phyloP scores from a whole-genome alignment of 192 early-diverging fungal genomes.

The Backusella macrospora region DNA sequence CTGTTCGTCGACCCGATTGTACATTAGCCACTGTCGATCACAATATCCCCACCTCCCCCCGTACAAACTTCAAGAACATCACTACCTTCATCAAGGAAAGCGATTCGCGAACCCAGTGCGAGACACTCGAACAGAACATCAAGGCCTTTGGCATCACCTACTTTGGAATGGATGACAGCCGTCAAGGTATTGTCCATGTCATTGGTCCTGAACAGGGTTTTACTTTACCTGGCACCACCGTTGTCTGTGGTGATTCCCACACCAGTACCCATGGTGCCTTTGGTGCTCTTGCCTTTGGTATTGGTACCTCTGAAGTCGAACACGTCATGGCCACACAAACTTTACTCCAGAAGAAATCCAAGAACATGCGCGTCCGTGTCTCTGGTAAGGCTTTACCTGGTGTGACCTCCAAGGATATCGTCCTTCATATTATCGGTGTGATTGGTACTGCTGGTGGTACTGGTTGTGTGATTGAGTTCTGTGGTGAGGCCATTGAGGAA shows the following conservation, averaged over 20 bases:
- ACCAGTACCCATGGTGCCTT: slow-evolving; percentile 77
- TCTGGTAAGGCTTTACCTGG: slow-evolving; percentile 53
- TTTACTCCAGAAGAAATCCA: slow-evolving; percentile 65
- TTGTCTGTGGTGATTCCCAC: slow-evolving; percentile 76
- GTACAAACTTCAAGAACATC: slow-evolving; percentile 57
- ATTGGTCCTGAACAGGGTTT: slow-evolving; percentile 78
- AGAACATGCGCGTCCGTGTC: slow-evolving; percentile 68
- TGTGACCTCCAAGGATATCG: slow-evolving; percentile 67
- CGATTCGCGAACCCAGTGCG: slow-evolving; percentile 63
- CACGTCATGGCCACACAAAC: slow-evolving; percentile 77
- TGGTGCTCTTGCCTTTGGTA: slow-evolving; percentile 74
- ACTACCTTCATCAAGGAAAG: slow-evolving; percentile 62
- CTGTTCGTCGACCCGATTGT: slow-evolving; percentile 62
- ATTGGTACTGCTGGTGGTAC: slow-evolving; percentile 77
- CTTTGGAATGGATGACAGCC: slow-evolving; percentile 66
- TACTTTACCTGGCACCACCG: slow-evolving; percentile 71
- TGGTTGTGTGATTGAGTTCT: slow-evolving; percentile 71
- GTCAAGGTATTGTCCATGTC: slow-evolving; percentile 76
- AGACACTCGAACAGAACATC: slow-evolving; percentile 69
- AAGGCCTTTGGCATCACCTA: slow-evolving; percentile 64
- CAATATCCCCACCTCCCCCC: slow-evolving; percentile 63
- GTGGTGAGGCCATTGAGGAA: slow-evolving; percentile 54
- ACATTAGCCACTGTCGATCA: slow-evolving; percentile 76
- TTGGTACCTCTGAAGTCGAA: slow-evolving; percentile 77
- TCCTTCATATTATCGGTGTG: slow-evolving; percentile 68